These are phyloP conservation scores for Tephrocybe rancida DNA, from an alignment of 768 basidiomycete species.

Conservation along the genomic window DNA sequence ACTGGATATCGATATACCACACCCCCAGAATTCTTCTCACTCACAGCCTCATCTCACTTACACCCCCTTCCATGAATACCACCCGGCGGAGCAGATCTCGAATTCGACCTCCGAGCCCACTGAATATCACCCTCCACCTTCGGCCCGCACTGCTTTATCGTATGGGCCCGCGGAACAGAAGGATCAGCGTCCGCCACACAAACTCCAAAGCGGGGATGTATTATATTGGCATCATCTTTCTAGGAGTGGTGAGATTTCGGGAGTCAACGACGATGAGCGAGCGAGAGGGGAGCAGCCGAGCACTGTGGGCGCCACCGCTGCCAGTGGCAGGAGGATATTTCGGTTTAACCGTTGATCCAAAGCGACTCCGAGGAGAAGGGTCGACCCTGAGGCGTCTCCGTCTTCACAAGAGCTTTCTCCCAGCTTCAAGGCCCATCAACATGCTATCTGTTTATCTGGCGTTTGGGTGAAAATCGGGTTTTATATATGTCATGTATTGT, in stretches of 20 bases:
- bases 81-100: constrained; percentile 16
- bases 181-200: constrained; percentile 38
- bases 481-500: no score
- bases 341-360: constrained; percentile 37
- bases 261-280: constrained; percentile 61
- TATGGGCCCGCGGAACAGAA: constrained; percentile 39
- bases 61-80: constrained; percentile 11
- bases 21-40: constrained; percentile 7
- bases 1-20: constrained; percentile 14
- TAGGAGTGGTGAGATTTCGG: constrained; percentile 73
- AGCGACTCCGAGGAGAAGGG: constrained; percentile 6
- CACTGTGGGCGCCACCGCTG: constrained; percentile 13
- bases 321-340: constrained; percentile 15
- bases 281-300: constrained; percentile 36
- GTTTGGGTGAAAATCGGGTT: no score
- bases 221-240: constrained; percentile 79
- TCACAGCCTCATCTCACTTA: constrained; percentile 16
- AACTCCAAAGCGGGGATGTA: constrained; percentile 59
- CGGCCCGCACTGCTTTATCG: constrained; percentile 20
- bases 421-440: no score
- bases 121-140: constrained; percentile 14
- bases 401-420: no score
- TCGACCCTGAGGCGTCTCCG: no score
- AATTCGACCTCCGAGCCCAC: constrained; percentile 19
- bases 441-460: no score